phyloP scores from a whole-genome alignment of 805 yeast genomes.

The Yarrowia sp. region DNA sequence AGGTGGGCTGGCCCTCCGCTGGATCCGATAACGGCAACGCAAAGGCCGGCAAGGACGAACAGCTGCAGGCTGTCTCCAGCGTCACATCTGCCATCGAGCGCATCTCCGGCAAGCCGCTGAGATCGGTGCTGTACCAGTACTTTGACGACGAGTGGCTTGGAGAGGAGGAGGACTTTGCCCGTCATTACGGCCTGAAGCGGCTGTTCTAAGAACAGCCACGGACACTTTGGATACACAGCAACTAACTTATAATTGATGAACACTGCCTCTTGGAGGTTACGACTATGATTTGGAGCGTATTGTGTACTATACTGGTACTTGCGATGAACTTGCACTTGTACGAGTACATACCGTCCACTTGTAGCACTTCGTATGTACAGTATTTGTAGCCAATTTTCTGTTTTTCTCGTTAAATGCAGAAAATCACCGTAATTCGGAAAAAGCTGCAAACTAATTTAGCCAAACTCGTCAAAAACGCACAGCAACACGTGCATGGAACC shows the following conservation, averaged over 20 bases:
- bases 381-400: too few relatives aligned
- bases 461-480: too few relatives aligned
- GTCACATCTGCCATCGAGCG: conserved; percentile 9
- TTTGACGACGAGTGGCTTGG: conserved; percentile 21
- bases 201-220: background rate
- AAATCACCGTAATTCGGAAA: too few relatives aligned
- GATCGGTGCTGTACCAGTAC: conserved; percentile 15
- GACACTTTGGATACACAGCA: background rate
- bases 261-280: too few relatives aligned
- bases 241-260: conserved; percentile 13
- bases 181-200: conserved; percentile 12
- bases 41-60: conserved; percentile 17
- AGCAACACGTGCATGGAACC: too few relatives aligned
- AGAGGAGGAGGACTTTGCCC: conserved; percentile 12
- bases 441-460: too few relatives aligned
- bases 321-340: too few relatives aligned
- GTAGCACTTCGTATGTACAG: too few relatives aligned
- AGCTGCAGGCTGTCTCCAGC: conserved; percentile 19
- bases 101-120: conserved; percentile 6
- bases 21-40: conserved; percentile 22
- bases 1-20: conserved; percentile 22
- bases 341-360: too few relatives aligned
- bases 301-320: too few relatives aligned
- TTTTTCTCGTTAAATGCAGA: too few relatives aligned
- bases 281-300: too few relatives aligned